Conservation (phyloP, 129 eudicot species). For the Silybum marianum region DNA sequence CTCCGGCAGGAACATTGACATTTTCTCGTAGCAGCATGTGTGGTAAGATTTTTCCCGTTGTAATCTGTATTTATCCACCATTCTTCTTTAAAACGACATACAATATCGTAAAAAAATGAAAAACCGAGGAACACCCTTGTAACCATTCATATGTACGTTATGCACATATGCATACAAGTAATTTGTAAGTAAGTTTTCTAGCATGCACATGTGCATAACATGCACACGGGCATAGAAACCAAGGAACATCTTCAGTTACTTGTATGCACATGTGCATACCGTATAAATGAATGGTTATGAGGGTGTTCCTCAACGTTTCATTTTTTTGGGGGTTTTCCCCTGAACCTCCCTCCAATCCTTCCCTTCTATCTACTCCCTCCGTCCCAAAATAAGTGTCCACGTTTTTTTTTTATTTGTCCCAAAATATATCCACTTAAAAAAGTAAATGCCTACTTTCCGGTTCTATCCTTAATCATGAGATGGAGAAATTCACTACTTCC, state of each 20-base stretch:
- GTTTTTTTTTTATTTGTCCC: background rate
- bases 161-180: too few species aligned
- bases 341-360: background rate
- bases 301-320: too few species aligned
- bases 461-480: background rate
- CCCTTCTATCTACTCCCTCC: background rate
- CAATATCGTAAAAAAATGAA: background rate
- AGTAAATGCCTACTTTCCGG: background rate
- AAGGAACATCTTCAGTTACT: too few species aligned
- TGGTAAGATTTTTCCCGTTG: constrained; percentile 48
- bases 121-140: too few species aligned
- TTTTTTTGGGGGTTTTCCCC: too few species aligned
- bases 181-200: too few species aligned
- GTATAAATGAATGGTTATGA: too few species aligned
- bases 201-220: too few species aligned
- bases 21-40: constrained; percentile 63
- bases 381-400: background rate
- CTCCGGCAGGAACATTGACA: constrained; percentile 79
- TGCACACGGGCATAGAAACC: too few species aligned
- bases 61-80: background rate
- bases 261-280: too few species aligned
- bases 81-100: background rate
- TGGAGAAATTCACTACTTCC: background rate
- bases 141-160: too few species aligned
- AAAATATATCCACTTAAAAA: background rate